phyloP scores from a whole-genome alignment of 257 asterid species.

The Dorcoceras hygrometricum region DNA sequence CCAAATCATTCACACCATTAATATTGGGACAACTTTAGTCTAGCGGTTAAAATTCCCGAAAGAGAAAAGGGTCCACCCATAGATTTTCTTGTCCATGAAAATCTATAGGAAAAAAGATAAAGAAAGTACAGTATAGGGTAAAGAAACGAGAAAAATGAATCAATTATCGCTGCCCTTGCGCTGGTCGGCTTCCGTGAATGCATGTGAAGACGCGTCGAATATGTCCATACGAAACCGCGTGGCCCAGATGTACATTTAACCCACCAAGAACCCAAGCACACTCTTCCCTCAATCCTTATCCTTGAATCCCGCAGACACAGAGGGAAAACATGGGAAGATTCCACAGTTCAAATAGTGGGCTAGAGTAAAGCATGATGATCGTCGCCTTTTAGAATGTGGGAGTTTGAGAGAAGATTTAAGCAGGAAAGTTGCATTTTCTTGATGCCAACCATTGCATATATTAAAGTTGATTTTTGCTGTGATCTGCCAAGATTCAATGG shows the following conservation, averaged over 20 bases:
- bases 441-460: not conserved
- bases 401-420: constrained; percentile 8
- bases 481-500: constrained; percentile 19
- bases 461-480: not conserved
- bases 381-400: constrained; percentile 11
- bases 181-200: not conserved
- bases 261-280: constrained; percentile 18
- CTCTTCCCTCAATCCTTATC: constrained; percentile 9
- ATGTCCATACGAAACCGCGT: constrained; percentile 41
- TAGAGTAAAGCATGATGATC: not conserved
- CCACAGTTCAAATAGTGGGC: constrained; percentile 17
- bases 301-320: constrained; percentile 36
- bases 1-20: not conserved
- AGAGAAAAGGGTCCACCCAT: constrained; percentile 4
- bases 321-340: constrained; percentile 1
- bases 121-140: not conserved
- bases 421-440: constrained; percentile 2
- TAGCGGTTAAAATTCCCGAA: not conserved
- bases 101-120: not conserved
- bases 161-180: not conserved
- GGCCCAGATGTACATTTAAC: constrained; percentile 30
- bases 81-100: constrained; percentile 15
- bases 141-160: not conserved
- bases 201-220: constrained; percentile 37
- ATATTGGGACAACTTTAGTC: not conserved